Base-by-base conservation (phyloP, 2,329 filamentous ascomycete species). In the Penicillium rolfsii region DNA sequence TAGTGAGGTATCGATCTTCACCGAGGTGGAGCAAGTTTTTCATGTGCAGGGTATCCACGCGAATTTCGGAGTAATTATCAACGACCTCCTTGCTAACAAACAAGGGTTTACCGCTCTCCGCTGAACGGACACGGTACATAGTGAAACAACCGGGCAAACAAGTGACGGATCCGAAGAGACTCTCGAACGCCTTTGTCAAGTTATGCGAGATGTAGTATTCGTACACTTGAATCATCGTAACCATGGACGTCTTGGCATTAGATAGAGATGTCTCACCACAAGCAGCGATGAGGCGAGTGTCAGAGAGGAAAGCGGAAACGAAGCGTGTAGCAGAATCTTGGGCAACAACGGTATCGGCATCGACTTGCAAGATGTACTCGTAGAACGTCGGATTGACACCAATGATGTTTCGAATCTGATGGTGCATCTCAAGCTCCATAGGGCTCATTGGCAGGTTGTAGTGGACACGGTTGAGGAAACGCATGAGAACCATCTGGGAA, bases 181-280 rank as follows among this genome's bases (percentile, higher is more conserved):
- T 95, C 79, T 98, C 94, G 76, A 99, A 99, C 12, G 94, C 95
- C 81, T 99, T 98, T 69, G 91, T 89, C 69, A 99, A 80, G 76
- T 98, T 96, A 83, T 99, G 94, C 55, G 94, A 98, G 72, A 99
- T 99, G 82, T 93, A 99, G 84, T 99, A 99, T 79, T 99, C 94
- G 83, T 98, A 99, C 36, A 99, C 94, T 79, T 99, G 95, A 76
- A 99, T 99, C 94, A 98, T 98, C 55, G 95, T 99, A 68, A 96
- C 87, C 73, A 96, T 92, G 0, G 94, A 97, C 6, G 90, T 85
- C 77, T 97, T 97, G 62, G 93, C 91, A 74, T 99, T 99, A 64
- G 89, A 93, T 52, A 99, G 83, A 16, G 90, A 90, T 0, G 95
- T 99, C 79, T 99, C 95, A 79, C 95, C 95, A 73, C 95, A 99